Percentiles rank a stretch among this genome's conserved stretches.
Evolutionary conservation across 106 monocot species (phyloP).

Genomic region (Chionographis japonica): DNA sequence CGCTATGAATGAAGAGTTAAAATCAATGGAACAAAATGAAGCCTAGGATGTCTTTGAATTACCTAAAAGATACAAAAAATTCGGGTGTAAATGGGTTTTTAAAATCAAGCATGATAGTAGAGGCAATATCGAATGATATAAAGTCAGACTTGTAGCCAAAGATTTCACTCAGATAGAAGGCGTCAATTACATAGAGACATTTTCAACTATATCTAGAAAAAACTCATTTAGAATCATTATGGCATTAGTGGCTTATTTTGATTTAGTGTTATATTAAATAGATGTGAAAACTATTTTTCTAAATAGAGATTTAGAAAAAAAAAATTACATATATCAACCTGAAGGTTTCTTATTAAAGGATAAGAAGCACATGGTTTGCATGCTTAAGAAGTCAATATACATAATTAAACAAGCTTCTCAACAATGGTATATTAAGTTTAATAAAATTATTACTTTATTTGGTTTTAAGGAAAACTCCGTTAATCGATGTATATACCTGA

Average conservation of each 20-base stretch:
- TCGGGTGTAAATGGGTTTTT: slow-evolving; percentile 3
- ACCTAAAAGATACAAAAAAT: background rate
- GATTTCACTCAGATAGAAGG: background rate
- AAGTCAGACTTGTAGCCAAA: background rate
- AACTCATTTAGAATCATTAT: background rate
- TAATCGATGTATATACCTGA: slow-evolving; percentile 1
- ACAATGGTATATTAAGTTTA: background rate
- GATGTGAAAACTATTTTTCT: background rate
- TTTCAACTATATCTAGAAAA: background rate
- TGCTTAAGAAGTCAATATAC: slow-evolving; percentile 4
- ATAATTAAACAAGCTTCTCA: slow-evolving; percentile 2
- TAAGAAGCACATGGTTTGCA: background rate
- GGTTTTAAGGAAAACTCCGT: background rate
- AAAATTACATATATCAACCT: slow-evolving; percentile 4
- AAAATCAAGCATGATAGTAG: background rate
- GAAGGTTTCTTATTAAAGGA: background rate
- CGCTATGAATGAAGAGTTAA: background rate
- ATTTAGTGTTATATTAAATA: slow-evolving; percentile 3
- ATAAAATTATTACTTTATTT: background rate
- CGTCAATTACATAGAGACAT: background rate
- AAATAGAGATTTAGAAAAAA: background rate
- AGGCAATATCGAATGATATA: background rate
- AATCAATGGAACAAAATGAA: background rate
- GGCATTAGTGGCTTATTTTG: slow-evolving; percentile 1
- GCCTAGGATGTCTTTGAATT: background rate